Conservation (phyloP, 345 rosid genomes). For the Eucalyptus cloeziana region DNA sequence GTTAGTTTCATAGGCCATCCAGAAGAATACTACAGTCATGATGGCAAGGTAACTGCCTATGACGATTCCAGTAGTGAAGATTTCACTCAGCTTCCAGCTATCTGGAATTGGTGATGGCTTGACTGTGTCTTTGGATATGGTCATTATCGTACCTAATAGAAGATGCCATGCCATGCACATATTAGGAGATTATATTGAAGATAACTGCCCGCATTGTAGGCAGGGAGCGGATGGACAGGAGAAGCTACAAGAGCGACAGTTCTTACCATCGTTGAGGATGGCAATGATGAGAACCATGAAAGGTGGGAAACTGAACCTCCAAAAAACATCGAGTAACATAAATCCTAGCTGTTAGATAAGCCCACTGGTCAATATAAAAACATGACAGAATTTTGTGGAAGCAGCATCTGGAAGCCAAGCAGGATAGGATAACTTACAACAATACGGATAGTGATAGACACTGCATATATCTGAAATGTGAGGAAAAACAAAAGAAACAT, state of each 20-base stretch:
- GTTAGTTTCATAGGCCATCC: slow-evolving; percentile 43
- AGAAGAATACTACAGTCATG: slow-evolving; percentile 64
- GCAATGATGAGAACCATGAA: slow-evolving; percentile 85
- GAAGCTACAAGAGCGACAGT: neutral
- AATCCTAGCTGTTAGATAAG: slow-evolving; percentile 47
- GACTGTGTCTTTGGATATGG: slow-evolving; percentile 89
- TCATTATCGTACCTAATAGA: slow-evolving; percentile 70
- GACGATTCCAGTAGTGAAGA: slow-evolving; percentile 79
- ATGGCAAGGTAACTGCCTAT: slow-evolving; percentile 69
- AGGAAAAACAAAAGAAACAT: neutral
- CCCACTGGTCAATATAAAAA: neutral
- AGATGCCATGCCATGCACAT: neutral
- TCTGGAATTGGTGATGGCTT: slow-evolving; percentile 86
- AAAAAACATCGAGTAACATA: slow-evolving; percentile 50
- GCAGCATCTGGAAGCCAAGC: neutral
- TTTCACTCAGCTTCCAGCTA: slow-evolving; percentile 86
- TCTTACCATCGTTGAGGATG: slow-evolving; percentile 60
- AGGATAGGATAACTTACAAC: slow-evolving; percentile 28
- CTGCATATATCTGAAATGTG: slow-evolving; percentile 55
- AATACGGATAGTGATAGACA: slow-evolving; percentile 83
- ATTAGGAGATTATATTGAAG: neutral
- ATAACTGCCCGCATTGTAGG: neutral
- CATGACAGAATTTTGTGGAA: neutral
- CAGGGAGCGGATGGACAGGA: neutral
- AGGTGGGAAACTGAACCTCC: slow-evolving; percentile 82